A percentile compares a stretch with the other conserved stretches of the same genome.
phyloP scores from a whole-genome alignment of 352 stramenopile species.

The Pythium dissimile region DNA sequence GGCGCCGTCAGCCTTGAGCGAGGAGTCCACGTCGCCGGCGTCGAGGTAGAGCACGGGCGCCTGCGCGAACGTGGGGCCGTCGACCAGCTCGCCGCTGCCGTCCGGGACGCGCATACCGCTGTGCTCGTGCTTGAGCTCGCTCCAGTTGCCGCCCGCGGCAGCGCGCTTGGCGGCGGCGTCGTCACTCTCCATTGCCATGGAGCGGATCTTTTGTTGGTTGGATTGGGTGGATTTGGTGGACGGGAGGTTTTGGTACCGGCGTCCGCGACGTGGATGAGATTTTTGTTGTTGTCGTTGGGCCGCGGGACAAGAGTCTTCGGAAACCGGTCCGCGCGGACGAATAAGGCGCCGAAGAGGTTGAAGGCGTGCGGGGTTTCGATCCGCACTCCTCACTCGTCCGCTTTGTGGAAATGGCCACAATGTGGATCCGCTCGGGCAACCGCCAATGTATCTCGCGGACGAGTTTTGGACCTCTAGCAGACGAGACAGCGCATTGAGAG shows the following conservation, averaged over 20 bases:
- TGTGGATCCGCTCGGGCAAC: not conserved
- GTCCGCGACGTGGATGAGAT: constrained; percentile 42
- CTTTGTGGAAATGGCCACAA: constrained; percentile 11
- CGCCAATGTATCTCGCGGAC: constrained; percentile 54
- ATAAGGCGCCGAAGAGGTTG: constrained; percentile 37
- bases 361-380: no score
- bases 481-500: constrained; percentile 67
- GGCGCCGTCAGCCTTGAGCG: constrained; percentile 15
- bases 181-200: constrained; percentile 8
- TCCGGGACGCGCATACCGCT: not conserved
- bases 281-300: no score
- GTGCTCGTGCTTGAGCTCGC: constrained; percentile 14
- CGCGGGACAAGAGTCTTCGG: no score
- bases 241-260: not conserved
- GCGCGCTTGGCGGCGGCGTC: not conserved
- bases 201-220: not conserved
- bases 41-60: constrained; percentile 25
- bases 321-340: no score
- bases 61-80: constrained; percentile 19
- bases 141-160: constrained; percentile 2
- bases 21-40: constrained; percentile 4
- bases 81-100: not conserved
- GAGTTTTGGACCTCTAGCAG: constrained; percentile 88
- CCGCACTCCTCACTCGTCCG: constrained; percentile 45
- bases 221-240: no score